Conservation (phyloP, 2,329 filamentous ascomycete genomes). For the Periconia sp. region DNA sequence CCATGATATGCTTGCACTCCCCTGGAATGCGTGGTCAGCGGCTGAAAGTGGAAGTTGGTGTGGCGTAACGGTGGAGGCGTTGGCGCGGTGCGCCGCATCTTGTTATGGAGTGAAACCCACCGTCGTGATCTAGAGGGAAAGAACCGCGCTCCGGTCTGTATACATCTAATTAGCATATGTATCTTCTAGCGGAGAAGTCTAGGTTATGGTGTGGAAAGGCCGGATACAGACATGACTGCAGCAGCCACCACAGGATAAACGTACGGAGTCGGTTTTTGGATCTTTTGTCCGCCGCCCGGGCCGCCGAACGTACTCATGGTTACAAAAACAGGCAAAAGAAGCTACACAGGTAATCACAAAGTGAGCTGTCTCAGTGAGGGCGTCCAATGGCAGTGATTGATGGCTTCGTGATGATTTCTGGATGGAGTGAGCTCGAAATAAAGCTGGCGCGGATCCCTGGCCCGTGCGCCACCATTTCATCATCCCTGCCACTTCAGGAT, state of each 20-base stretch:
- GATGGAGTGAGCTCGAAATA: constrained; percentile 35
- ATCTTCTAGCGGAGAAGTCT: background rate
- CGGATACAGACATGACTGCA: no score
- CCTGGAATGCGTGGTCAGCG: constrained; percentile 58
- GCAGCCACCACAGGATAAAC: constrained; percentile 47
- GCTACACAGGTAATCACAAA: background rate
- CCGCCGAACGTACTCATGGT: constrained; percentile 71
- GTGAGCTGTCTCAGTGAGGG: background rate
- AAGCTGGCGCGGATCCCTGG: constrained; percentile 23
- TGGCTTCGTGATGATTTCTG: constrained; percentile 8
- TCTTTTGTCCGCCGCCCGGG: constrained; percentile 69
- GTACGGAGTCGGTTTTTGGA: constrained; percentile 73
- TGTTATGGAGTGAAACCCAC: constrained; percentile 52
- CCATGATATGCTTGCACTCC: constrained; percentile 92
- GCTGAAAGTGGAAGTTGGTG: no score
- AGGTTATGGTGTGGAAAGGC: no score
- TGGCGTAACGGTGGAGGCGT: no score
- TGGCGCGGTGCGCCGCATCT: no score
- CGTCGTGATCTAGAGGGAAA: constrained; percentile 96
- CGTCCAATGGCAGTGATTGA: constrained; percentile 9
- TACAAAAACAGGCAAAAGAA: background rate
- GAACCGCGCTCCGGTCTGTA: constrained; percentile 85
- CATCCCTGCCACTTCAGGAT: constrained; percentile 21
- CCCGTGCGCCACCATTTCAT: constrained; percentile 17
- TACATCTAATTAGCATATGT: constrained; percentile 13